phyloP scores from a whole-genome alignment of 2,329 filamentous ascomycete species.

The Clonostachys solani region DNA sequence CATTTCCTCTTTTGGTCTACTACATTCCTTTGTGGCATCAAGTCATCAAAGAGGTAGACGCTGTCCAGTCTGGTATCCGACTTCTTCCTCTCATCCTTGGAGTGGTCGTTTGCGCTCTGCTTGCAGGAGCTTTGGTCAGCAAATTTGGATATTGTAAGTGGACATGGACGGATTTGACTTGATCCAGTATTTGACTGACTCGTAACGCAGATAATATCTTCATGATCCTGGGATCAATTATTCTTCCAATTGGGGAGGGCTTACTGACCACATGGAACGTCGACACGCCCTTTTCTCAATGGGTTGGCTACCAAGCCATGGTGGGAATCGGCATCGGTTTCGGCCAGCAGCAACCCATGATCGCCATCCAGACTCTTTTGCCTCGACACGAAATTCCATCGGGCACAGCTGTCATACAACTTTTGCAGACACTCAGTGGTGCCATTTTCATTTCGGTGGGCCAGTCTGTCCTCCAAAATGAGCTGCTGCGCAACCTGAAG shows the following conservation, averaged over 20 bases:
- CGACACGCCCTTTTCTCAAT: not conserved
- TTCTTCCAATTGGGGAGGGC: conserved; percentile 20
- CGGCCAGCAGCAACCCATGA: conserved; percentile 7
- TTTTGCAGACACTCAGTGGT: conserved; percentile 8
- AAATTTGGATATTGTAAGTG: conserved; percentile 12
- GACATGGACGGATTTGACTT: too few species aligned
- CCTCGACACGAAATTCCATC: conserved; percentile 5
- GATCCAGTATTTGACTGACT: too few species aligned
- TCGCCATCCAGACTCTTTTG: conserved; percentile 8
- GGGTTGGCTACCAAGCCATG: conserved; percentile 7
- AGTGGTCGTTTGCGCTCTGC: conserved; percentile 31
- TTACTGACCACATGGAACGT: conserved; percentile 9
- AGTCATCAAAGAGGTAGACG: not conserved
- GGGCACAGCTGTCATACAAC: conserved; percentile 6
- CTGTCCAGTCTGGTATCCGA: conserved; percentile 26
- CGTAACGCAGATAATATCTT: conserved; percentile 15
- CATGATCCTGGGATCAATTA: conserved; percentile 24
- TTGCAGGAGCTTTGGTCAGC: conserved; percentile 32
- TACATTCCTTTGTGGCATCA: not conserved
- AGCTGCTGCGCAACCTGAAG: conserved; percentile 4
- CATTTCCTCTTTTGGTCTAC: not conserved
- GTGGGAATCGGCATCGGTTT: conserved; percentile 7
- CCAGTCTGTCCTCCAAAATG: conserved; percentile 7
- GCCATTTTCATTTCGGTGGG: conserved; percentile 8
- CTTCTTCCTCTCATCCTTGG: conserved; percentile 28